Evolutionary conservation across 495 filamentous ascomycete species (phyloP).

Genomic region (Aspergillus heteromorphus): DNA sequence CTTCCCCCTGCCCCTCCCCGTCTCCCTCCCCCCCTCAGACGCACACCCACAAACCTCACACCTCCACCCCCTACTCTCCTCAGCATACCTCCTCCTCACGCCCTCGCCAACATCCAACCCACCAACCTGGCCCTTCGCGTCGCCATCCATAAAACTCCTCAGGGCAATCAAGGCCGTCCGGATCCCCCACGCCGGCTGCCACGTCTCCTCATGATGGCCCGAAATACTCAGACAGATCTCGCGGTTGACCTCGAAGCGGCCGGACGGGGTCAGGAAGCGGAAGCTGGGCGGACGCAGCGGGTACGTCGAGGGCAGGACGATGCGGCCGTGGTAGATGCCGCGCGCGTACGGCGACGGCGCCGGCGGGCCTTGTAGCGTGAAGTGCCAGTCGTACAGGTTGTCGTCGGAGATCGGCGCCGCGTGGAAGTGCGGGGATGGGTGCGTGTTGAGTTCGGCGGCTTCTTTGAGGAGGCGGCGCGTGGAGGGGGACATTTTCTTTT

Average conservation of each 20-base stretch:
- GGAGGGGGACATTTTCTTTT: conserved; percentile 30
- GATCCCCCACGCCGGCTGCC: conserved; percentile 97
- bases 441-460: conserved; percentile 72
- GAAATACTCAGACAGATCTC: conserved; percentile 93
- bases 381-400: conserved; percentile 99
- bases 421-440: conserved; percentile 75
- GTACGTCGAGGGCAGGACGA: conserved; percentile 81
- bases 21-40: conserved; percentile 23
- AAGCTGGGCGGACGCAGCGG: conserved; percentile 86
- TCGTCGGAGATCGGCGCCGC: conserved; percentile 70
- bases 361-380: conserved; percentile 90
- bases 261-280: conserved; percentile 87
- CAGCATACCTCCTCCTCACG: conserved; percentile 61
- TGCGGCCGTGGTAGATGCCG: conserved; percentile 94
- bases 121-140: conserved; percentile 69
- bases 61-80: conserved; percentile 52
- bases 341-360: conserved; percentile 66
- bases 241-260: conserved; percentile 92
- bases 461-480: conserved; percentile 63
- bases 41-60: conserved; percentile 60
- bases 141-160: conserved; percentile 48
- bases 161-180: conserved; percentile 54
- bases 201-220: conserved; percentile 95
- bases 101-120: conserved; percentile 69
- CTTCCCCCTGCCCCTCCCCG: conserved; percentile 33